Conservation (phyloP, 768 basidiomycete species). For the Lentinula edodes region DNA sequence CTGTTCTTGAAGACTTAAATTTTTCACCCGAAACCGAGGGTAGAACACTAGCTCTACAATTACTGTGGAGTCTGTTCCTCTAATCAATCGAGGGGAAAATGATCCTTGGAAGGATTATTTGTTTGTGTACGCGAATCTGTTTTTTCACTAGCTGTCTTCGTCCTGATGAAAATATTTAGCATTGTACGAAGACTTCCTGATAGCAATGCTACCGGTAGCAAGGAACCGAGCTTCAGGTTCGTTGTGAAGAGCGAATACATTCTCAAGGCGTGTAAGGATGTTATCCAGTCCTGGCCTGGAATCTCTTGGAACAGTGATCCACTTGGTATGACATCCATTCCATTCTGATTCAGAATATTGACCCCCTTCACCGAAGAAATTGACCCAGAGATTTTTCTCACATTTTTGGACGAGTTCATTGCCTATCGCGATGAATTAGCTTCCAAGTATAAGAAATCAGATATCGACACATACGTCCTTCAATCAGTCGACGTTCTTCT, state of each 20-base stretch:
- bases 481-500: conserved; percentile 46
- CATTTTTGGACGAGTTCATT: conserved; percentile 42
- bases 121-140: conserved; percentile 36
- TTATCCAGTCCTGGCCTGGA: conserved; percentile 53
- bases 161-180: conserved; percentile 19
- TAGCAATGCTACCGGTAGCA: conserved; percentile 20
- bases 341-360: neutral
- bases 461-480: conserved; percentile 37
- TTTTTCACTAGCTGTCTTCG: neutral
- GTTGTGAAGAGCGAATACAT: conserved; percentile 57
- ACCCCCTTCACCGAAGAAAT: conserved; percentile 26
- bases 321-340: conserved; percentile 34
- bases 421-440: conserved; percentile 35
- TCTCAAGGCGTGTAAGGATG: conserved; percentile 50
- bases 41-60: conserved; percentile 52
- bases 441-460: conserved; percentile 28
- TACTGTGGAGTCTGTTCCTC: conserved; percentile 39
- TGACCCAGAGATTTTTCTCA: conserved; percentile 52
- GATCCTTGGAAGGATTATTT: conserved; percentile 56
- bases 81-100: conserved; percentile 32
- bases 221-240: conserved; percentile 43
- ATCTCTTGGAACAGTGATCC: conserved; percentile 58
- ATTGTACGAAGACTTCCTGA: conserved; percentile 47
- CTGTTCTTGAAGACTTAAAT: neutral
- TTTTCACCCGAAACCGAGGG: neutral